Percentiles rank a stretch among this genome's conserved stretches.
Evolutionary conservation across 495 filamentous ascomycete genomes (phyloP).

Genomic region (Lophiostoma macrostomum): DNA sequence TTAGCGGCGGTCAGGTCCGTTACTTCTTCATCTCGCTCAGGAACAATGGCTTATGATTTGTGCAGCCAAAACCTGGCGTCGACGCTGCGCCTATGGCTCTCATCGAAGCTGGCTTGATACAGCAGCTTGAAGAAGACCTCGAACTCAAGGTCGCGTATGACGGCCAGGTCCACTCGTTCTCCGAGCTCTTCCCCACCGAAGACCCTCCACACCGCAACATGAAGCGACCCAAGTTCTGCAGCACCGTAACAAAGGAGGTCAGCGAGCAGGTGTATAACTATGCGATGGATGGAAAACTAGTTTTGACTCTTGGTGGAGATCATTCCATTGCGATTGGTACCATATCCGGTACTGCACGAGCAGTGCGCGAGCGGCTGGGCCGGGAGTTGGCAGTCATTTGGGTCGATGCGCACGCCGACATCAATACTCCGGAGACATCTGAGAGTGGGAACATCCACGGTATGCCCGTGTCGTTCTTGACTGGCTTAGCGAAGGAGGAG

Average conservation of each 20-base stretch:
- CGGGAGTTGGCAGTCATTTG: constrained; percentile 91
- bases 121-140: constrained; percentile 77
- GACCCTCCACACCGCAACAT: constrained; percentile 83
- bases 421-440: constrained; percentile 91
- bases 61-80: constrained; percentile 82
- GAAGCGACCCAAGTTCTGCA: constrained; percentile 89
- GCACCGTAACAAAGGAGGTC: constrained; percentile 76
- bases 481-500: constrained; percentile 73
- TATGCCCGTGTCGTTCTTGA: constrained; percentile 94
- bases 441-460: constrained; percentile 94
- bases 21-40: background rate
- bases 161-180: constrained; percentile 77
- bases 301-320: constrained; percentile 91
- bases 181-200: constrained; percentile 64
- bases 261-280: constrained; percentile 84
- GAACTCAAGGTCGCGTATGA: constrained; percentile 86
- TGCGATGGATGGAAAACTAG: constrained; percentile 78
- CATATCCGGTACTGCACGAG: constrained; percentile 78
- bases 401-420: constrained; percentile 97
- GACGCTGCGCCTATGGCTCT: constrained; percentile 90
- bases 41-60: constrained; percentile 5
- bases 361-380: constrained; percentile 73
- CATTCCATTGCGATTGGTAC: constrained; percentile 96
- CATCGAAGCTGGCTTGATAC: constrained; percentile 82
- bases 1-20: constrained; percentile 90